Base-by-base conservation (phyloP, 164 flowering plant genomes). In the Chloranthus sessilifolius region DNA sequence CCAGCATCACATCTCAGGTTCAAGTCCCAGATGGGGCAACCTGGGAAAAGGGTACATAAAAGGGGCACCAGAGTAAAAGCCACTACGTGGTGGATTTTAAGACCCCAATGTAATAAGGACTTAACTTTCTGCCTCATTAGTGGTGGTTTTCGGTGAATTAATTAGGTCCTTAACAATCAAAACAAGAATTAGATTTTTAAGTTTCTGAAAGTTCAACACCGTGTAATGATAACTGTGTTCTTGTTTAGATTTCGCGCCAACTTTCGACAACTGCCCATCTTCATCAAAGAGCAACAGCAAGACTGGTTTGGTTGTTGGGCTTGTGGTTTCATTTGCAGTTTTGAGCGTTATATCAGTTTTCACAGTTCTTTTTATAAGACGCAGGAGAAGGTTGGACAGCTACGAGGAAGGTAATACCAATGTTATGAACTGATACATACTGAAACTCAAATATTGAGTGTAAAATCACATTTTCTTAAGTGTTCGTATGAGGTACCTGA, bases 231-330 rank as follows among this genome's bases (percentile, higher is more conserved):
- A 29, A 14, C 11, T 34, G 15, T n/a, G n/a, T n/a, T n/a, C n/a
- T n/a, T n/a, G 19, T 41, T 34, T 76, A 84, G 92, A 81, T 38
- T 84, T 84, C 49, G 12, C 5, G 23, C 92, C 88, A 5, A 74
- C 67, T 56, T 83, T 81, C 11, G 57, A 66, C 43, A 71, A 82
- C 71, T 63, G 25, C 1, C 77, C 80, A 46, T 10, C 68, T 28
- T 47, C 30, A 8, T 17, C 25, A 30, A 5, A 35, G 6, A 60
- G 57, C 30, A 72, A 66, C 55, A 69, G 59, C 27, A 69, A 47
- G 50, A 75, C 76, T 31, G 80, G 83, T 29, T 27, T 77, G 59
- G 73, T 75, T 55, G 79, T 74, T 28, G 90, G 89, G 17, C 29
- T 79, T 28, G 64, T 58, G 25, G 68, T 80, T 69, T 67, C 73